A percentile compares a stretch with the other conserved stretches of the same genome.
Evolutionary conservation across 2,329 filamentous ascomycete genomes (phyloP).

Genomic region (Xylariaceae sp.): DNA sequence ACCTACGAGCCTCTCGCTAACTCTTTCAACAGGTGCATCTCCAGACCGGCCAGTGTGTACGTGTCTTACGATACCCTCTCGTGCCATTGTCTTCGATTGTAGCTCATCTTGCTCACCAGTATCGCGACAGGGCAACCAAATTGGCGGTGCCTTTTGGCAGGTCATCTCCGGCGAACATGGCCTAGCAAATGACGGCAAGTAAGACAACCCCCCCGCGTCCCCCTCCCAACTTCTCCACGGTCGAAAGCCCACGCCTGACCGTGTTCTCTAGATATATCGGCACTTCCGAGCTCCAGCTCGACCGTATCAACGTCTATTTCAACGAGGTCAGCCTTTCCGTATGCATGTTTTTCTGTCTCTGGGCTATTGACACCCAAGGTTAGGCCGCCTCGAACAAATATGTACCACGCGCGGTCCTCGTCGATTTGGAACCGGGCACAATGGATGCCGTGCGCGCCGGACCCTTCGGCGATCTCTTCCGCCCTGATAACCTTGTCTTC

Average conservation of each 20-base stretch:
- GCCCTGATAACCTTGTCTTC: conserved; percentile 99
- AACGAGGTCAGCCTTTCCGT: conserved; percentile 52
- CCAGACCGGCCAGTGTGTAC: conserved; percentile 98
- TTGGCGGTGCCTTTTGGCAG: conserved; percentile 99
- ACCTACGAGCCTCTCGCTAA: background rate
- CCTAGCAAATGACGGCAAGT: conserved; percentile 94
- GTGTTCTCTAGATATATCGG: conserved; percentile 72
- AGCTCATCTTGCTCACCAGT: background rate
- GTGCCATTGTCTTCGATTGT: conserved; percentile 21
- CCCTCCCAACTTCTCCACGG: background rate
- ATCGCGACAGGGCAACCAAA: conserved; percentile 84
- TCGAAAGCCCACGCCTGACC: conserved; percentile 33
- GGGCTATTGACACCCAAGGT: background rate
- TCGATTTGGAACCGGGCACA: conserved; percentile 98
- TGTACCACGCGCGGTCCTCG: conserved; percentile 96
- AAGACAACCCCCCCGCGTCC: conserved; percentile 24
- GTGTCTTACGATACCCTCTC: conserved; percentile 33
- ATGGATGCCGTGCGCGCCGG: conserved; percentile 99
- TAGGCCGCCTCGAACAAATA: conserved; percentile 98
- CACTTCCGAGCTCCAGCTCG: conserved; percentile 96
- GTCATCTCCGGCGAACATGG: conserved; percentile 87
- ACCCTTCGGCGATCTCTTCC: conserved; percentile 98
- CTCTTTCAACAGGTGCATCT: conserved; percentile 75
- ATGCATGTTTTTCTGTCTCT: background rate
- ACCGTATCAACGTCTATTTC: conserved; percentile 99